Evolutionary conservation across 1,139 yeast species (phyloP).

Genomic region (Yamadazyma atmosphaerica): DNA sequence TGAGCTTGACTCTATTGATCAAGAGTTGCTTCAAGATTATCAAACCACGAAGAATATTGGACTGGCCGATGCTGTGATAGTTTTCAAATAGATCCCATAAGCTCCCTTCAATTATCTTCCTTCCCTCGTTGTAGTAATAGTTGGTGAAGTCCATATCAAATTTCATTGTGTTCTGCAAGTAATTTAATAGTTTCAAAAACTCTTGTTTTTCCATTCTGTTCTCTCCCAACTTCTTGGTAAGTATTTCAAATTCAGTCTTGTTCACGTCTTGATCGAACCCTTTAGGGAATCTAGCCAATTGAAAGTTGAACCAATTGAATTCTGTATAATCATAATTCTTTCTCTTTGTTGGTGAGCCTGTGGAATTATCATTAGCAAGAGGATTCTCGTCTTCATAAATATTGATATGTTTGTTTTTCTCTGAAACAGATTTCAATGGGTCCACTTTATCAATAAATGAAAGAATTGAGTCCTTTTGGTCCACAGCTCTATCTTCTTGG

Average conservation of each 20-base stretch:
- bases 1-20: constrained; percentile 23
- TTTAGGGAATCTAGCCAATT: constrained; percentile 28
- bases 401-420: constrained; percentile 32
- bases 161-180: constrained; percentile 17
- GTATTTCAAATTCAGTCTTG: constrained; percentile 17
- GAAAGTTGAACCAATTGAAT: constrained; percentile 43
- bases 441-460: constrained; percentile 41
- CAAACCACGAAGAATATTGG: constrained; percentile 27
- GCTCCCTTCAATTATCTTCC: constrained; percentile 22
- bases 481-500: background rate
- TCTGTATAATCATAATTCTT: constrained; percentile 34
- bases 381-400: constrained; percentile 26
- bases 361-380: constrained; percentile 28
- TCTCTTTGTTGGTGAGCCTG: constrained; percentile 19
- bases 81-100: constrained; percentile 28
- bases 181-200: constrained; percentile 26
- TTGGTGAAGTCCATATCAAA: constrained; percentile 25
- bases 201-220: constrained; percentile 9
- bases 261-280: constrained; percentile 8
- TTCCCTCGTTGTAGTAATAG: constrained; percentile 28
- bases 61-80: constrained; percentile 6
- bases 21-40: constrained; percentile 37
- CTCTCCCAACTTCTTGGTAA: constrained; percentile 9
- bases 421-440: constrained; percentile 39
- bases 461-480: constrained; percentile 25